phyloP scores from a whole-genome alignment of 805 yeast species.

The Yarrowia divulgata region DNA sequence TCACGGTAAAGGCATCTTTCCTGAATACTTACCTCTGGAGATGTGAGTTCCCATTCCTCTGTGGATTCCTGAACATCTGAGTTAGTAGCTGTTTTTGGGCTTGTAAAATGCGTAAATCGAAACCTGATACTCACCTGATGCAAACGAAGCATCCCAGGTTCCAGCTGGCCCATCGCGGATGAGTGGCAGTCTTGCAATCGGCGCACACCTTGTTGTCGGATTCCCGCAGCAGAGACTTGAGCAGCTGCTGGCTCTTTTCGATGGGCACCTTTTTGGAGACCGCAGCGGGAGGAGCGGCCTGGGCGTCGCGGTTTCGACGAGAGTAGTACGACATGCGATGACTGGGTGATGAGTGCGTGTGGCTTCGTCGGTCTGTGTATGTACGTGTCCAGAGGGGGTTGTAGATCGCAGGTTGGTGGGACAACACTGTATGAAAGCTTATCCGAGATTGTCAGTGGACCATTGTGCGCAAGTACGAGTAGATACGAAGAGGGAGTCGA shows the following conservation, averaged over 20 bases:
- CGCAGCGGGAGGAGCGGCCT: conserved; percentile 37
- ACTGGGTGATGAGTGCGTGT: conserved; percentile 16
- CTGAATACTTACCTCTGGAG: conserved; percentile 57
- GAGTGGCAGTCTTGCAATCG: conserved; percentile 87
- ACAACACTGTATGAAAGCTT: conserved; percentile 31
- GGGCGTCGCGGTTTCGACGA: conserved; percentile 31
- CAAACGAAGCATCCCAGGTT: conserved; percentile 91
- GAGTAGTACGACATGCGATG: conserved; percentile 38
- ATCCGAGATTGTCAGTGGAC: conserved; percentile 16
- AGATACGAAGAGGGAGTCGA: too few species aligned
- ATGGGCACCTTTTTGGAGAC: conserved; percentile 47
- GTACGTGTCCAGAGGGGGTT: conserved; percentile 34
- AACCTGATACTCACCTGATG: conserved; percentile 54
- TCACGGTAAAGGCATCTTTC: not conserved
- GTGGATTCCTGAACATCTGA: conserved; percentile 88
- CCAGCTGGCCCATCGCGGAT: conserved; percentile 99
- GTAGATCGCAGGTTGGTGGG: conserved; percentile 33
- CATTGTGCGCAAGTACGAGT: conserved; percentile 10
- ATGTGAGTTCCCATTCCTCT: conserved; percentile 96
- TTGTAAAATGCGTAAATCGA: not conserved
- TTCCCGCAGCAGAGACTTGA: conserved; percentile 77
- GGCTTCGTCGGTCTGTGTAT: conserved; percentile 12
- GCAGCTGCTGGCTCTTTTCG: conserved; percentile 70
- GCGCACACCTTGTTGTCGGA: conserved; percentile 82
- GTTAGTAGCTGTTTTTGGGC: too few species aligned